Percentiles rank a stretch among this genome's conserved stretches.
These are phyloP conservation scores for Ceratobasidium sp. DNA, from an alignment of 1,284 basidiomycete genomes.

Conservation along the genomic window DNA sequence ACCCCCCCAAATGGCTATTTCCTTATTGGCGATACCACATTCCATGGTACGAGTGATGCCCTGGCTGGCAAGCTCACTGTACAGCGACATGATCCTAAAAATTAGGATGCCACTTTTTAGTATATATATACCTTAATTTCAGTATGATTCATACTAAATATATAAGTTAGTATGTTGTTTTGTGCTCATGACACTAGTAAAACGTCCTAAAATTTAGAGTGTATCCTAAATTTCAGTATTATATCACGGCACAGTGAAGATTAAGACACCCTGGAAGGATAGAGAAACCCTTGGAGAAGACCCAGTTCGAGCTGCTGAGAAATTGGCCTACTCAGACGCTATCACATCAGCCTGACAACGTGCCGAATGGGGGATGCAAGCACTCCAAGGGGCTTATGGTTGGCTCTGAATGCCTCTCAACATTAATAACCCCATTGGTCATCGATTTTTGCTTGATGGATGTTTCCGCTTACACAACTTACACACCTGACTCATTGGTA, in stretches of 20 bases:
- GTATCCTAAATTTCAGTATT: no score
- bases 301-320: conserved; percentile 44
- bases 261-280: conserved; percentile 54
- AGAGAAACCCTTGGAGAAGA: conserved; percentile 49
- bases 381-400: conserved; percentile 56
- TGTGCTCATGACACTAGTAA: no score
- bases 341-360: conserved; percentile 54
- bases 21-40: conserved; percentile 56
- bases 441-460: conserved; percentile 50
- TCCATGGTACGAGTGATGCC: conserved; percentile 50
- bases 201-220: no score
- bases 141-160: no score
- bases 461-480: conserved; percentile 51
- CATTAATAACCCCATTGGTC: conserved; percentile 47
- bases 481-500: conserved; percentile 49
- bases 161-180: no score
- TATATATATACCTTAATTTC: no score
- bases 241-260: no score
- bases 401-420: conserved; percentile 52
- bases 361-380: conserved; percentile 58
- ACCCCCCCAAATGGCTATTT: conserved; percentile 53
- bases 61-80: conserved; percentile 50
- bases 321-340: conserved; percentile 49
- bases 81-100: no score
- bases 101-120: no score